These are phyloP conservation scores for Pyronema omphalodes DNA, from an alignment of 495 filamentous ascomycete genomes.

Conservation along the genomic window DNA sequence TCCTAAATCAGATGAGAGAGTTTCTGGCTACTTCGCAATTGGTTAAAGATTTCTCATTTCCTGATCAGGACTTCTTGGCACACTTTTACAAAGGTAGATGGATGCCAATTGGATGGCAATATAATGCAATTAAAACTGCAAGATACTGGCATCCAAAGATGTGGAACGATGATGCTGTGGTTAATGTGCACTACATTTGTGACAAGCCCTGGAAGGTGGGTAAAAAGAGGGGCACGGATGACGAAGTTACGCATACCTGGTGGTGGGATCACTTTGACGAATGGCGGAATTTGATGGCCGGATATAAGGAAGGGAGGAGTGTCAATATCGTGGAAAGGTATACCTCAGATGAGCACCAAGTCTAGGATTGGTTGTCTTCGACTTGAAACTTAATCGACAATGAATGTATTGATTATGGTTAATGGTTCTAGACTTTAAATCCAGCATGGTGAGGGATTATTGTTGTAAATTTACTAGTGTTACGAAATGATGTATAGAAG, in stretches of 20 bases:
- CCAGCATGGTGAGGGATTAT: too few species aligned
- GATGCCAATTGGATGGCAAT: conserved; percentile 30
- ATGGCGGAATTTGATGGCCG: conserved; percentile 19
- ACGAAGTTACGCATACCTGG: conserved; percentile 31
- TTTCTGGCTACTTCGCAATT: conserved; percentile 26
- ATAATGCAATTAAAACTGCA: conserved; percentile 38
- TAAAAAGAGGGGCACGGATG: conserved; percentile 27
- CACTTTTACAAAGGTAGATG: conserved; percentile 31
- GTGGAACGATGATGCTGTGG: conserved; percentile 35
- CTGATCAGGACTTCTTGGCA: conserved; percentile 37
- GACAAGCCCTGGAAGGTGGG: conserved; percentile 38
- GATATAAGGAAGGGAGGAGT: not conserved
- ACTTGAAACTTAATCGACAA: too few species aligned
- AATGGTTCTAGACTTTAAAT: too few species aligned
- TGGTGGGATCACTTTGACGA: conserved; percentile 29
- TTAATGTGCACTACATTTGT: conserved; percentile 36
- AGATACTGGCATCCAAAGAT: conserved; percentile 34
- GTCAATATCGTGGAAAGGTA: too few species aligned
- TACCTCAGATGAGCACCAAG: too few species aligned
- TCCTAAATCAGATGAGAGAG: conserved; percentile 27
- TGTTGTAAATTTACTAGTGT: too few species aligned
- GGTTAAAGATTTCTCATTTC: conserved; percentile 29
- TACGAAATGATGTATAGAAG: too few species aligned
- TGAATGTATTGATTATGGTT: too few species aligned
- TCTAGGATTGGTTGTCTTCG: too few species aligned